Evolutionary conservation across 2,329 filamentous ascomycete genomes (phyloP).

Genomic region (Trichophyton rubrum): DNA sequence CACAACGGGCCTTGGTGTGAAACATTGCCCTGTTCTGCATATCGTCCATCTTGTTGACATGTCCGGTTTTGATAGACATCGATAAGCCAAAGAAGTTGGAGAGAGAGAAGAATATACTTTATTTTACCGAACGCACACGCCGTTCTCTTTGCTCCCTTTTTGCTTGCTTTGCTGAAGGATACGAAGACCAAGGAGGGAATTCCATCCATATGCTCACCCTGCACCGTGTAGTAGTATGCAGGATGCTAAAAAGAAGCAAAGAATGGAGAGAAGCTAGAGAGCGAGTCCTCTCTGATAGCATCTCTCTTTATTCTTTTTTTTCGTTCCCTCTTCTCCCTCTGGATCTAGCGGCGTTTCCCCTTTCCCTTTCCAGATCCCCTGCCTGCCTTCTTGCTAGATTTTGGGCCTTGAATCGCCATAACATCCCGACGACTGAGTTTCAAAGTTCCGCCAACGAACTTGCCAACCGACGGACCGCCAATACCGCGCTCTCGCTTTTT

Average conservation of each 20-base stretch:
- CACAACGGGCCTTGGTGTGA: background rate
- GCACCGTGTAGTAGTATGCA: background rate
- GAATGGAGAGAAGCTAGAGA: no score
- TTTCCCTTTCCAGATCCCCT: background rate
- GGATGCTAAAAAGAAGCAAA: background rate
- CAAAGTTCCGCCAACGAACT: constrained; percentile 65
- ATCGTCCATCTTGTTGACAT: background rate
- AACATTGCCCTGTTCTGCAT: background rate
- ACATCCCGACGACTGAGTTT: constrained; percentile 69
- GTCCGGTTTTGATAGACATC: background rate
- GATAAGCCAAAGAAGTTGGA: background rate
- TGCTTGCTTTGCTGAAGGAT: background rate
- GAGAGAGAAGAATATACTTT: background rate
- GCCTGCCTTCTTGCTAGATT: constrained; percentile 11
- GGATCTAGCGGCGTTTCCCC: constrained; percentile 4
- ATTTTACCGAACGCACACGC: background rate
- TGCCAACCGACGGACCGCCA: constrained; percentile 67
- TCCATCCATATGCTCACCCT: background rate
- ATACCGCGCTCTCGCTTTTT: constrained; percentile 49
- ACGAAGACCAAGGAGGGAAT: background rate
- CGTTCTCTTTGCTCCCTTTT: background rate
- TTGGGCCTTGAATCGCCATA: constrained; percentile 49
- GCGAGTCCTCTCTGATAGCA: background rate
- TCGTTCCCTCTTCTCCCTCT: background rate
- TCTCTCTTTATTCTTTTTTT: background rate